Percentiles rank a stretch among this genome's conserved stretches.
These are phyloP conservation scores for Gastrolobium bilobum DNA, from an alignment of 306 rosid genomes.

Conservation along the genomic window DNA sequence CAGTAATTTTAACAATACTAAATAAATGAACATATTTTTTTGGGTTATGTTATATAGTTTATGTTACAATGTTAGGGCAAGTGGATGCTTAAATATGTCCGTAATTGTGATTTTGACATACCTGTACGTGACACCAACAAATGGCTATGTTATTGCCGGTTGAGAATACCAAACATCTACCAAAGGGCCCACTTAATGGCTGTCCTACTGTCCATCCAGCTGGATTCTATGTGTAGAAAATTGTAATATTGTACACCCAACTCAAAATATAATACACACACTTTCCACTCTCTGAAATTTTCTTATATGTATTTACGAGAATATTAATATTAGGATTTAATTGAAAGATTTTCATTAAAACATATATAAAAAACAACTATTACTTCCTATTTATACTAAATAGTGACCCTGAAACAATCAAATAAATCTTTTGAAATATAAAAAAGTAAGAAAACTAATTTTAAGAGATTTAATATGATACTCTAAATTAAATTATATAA, in stretches of 20 bases:
- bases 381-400: no score
- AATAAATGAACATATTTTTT: neutral
- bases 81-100: neutral
- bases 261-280: neutral
- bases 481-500: no score
- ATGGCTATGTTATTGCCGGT: conserved; percentile 12
- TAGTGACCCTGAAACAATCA: no score
- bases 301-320: neutral
- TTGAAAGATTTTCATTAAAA: no score
- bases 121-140: conserved; percentile 38
- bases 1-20: neutral
- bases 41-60: neutral
- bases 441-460: no score
- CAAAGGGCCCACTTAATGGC: conserved; percentile 16
- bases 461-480: no score
- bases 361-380: no score
- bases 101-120: neutral
- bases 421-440: no score
- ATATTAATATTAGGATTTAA: neutral
- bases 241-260: neutral
- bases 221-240: conserved; percentile 16
- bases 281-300: neutral
- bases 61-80: neutral
- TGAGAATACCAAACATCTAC: conserved; percentile 2
- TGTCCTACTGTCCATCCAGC: conserved; percentile 34